Percentiles rank a stretch among this genome's conserved stretches.
Conservation (phyloP, 78 protist species). For the Dictyostelium firmibasis region DNA sequence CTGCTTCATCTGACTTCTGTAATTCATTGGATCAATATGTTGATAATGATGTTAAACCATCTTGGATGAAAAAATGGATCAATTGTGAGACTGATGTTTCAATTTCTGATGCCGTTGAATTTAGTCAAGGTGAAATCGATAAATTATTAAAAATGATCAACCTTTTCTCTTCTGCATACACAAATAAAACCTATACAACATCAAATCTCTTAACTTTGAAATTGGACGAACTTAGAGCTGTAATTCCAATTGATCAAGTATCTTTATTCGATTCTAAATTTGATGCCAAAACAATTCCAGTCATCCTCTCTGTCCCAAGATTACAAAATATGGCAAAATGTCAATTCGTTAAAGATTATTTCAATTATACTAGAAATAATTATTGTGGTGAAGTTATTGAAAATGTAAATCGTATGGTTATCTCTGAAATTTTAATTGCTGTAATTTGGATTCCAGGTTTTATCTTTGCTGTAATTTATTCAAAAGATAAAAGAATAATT, state of each 20-base stretch:
- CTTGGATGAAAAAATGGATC: conserved; percentile 42
- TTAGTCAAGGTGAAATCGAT: not conserved
- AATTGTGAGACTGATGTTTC: not conserved
- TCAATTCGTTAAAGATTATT: conserved; percentile 20
- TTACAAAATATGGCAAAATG: conserved; percentile 4
- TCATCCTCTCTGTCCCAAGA: conserved; percentile 5
- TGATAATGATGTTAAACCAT: not conserved
- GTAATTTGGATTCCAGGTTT: conserved; percentile 58
- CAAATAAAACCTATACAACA: not conserved
- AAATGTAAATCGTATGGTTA: conserved; percentile 19
- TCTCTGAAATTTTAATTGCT: conserved; percentile 41
- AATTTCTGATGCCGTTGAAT: not conserved
- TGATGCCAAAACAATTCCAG: not conserved
- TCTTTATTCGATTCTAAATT: not conserved
- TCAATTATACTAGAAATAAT: not conserved
- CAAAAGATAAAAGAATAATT: not conserved
- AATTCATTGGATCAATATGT: not conserved
- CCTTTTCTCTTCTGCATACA: not conserved
- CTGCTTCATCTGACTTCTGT: conserved; percentile 39
- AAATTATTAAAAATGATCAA: conserved; percentile 14
- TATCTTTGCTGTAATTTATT: conserved; percentile 41
- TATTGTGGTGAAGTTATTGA: conserved; percentile 41
- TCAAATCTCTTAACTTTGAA: conserved; percentile 1
- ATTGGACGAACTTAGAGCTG: not conserved
- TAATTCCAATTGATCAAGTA: conserved; percentile 6